These are phyloP conservation scores for Entophlyctis luteolus DNA, from an alignment of 192 early-diverging fungal species.

Conservation along the genomic window DNA sequence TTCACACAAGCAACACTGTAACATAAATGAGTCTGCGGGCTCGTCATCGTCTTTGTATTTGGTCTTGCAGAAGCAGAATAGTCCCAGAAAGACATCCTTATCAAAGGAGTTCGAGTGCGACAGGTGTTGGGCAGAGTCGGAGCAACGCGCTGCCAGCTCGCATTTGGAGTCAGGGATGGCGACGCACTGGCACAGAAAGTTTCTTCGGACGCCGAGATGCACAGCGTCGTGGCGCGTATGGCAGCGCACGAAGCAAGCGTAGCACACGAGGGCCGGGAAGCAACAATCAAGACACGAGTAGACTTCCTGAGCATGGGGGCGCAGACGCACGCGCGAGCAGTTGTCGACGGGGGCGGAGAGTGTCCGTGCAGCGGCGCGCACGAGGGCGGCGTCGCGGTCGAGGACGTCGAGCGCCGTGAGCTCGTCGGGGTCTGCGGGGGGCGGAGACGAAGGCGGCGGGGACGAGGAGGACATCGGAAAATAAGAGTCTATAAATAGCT, in stretches of 20 bases:
- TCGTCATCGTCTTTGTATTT: conserved; percentile 56
- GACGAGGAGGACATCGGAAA: background rate
- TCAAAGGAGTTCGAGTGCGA: conserved; percentile 37
- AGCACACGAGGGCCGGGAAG: conserved; percentile 17
- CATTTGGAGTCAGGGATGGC: conserved; percentile 23
- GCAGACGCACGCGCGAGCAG: conserved; percentile 29
- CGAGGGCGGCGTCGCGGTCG: background rate
- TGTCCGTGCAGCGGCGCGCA: conserved; percentile 7
- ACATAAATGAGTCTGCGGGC: conserved; percentile 70
- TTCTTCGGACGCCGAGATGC: conserved; percentile 79
- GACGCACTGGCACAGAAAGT: conserved; percentile 87
- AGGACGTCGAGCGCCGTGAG: conserved; percentile 23
- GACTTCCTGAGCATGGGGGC: conserved; percentile 70
- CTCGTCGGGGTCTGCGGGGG: background rate
- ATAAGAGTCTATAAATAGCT: no score
- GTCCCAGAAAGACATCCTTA: conserved; percentile 77
- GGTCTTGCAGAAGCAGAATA: conserved; percentile 81
- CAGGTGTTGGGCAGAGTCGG: conserved; percentile 8
- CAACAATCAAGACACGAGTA: conserved; percentile 77
- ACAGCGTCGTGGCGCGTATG: conserved; percentile 71
- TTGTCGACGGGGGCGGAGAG: conserved; percentile 20
- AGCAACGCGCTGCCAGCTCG: background rate
- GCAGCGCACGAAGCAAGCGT: conserved; percentile 38
- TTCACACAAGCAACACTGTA: conserved; percentile 81
- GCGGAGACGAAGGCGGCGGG: background rate